Evolutionary conservation across 495 filamentous ascomycete species (phyloP), one percentile per base, ranked within the genome.

Genomic region (Penicillium fimorum): DNA sequence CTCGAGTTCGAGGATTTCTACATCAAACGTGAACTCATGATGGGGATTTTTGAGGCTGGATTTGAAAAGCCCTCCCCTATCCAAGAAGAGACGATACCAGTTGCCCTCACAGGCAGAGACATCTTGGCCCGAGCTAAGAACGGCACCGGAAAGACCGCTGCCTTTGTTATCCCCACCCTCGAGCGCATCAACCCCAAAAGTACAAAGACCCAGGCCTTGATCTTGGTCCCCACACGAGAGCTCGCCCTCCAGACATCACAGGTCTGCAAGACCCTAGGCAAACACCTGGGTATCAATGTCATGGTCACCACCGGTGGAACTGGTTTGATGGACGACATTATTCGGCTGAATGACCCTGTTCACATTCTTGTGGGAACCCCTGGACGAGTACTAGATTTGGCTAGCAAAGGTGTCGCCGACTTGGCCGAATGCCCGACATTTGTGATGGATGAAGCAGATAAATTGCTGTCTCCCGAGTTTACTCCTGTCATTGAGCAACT

Each of bases 221-320:
- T 99, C 59, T 83, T 99, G 29, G 94, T 99, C 40, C 94, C 94
- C 18, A 99, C 94, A 40, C 76, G 94, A 84, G 94, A 99, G 75
- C 80, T 99, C 57, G 95, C 95, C n/a, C 84, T 99, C 65, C 94
- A 99, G 71, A 97, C 94, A 56, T 97, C 94, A 37, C 95, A 97
- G 68, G 94, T 99, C 42, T 97, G 94, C 82, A 97, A 97, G 77
- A 97, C 87, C 17, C 84, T 99, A 25, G 94, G 94, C 32, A 97
- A 97, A 69, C 91, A 99, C 69, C 84, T 99, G 5, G 91, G 91
- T 33, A 82, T 99, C 70, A 97, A 97, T 67, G 93, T 99, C 65
- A 97, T 99, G 95, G 94, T 97, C 46, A 96, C 91, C 10, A 99
- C 95, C 25, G 94, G 94, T 71, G 94, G 94, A 66, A 96, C 92